Evolutionary conservation across 73 alveolate species (phyloP).

Genomic region (Paramecium sonneborni): DNA sequence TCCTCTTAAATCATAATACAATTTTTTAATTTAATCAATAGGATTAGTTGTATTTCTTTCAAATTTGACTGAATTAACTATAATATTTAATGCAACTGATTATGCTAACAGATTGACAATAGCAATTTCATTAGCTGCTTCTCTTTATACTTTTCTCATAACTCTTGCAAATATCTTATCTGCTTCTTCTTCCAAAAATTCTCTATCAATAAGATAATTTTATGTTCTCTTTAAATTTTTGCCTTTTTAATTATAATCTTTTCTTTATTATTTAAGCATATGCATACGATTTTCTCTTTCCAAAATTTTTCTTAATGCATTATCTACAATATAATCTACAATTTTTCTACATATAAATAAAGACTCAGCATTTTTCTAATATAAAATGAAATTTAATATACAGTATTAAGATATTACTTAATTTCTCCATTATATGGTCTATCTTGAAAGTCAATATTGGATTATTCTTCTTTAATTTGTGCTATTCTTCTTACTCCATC

Average conservation of each 20-base stretch:
- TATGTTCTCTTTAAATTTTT: slow-evolving; percentile 69
- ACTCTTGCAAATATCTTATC: slow-evolving; percentile 29
- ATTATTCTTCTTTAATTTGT: neutral
- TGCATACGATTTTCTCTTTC: slow-evolving; percentile 65
- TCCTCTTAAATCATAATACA: slow-evolving; percentile 31
- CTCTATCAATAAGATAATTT: slow-evolving; percentile 30
- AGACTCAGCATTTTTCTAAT: slow-evolving; percentile 59
- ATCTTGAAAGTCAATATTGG: neutral
- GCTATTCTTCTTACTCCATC: neutral
- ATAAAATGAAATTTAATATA: neutral
- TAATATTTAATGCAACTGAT: slow-evolving; percentile 63
- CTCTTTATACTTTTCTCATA: slow-evolving; percentile 51
- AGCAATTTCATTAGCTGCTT: slow-evolving; percentile 64
- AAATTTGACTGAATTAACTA: slow-evolving; percentile 65
- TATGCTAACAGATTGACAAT: slow-evolving; percentile 74
- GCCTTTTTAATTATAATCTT: slow-evolving; percentile 63
- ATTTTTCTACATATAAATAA: slow-evolving; percentile 62
- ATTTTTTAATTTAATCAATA: slow-evolving; percentile 54
- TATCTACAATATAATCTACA: slow-evolving; percentile 55
- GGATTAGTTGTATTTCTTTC: slow-evolving; percentile 60
- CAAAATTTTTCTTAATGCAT: slow-evolving; percentile 24
- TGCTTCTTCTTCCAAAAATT: slow-evolving; percentile 48
- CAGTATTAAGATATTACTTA: neutral
- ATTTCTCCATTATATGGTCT: slow-evolving; percentile 59
- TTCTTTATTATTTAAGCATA: slow-evolving; percentile 70